Evolutionary conservation across 805 yeast genomes (phyloP).

Genomic region (Metschnikowia kunwiensis): DNA sequence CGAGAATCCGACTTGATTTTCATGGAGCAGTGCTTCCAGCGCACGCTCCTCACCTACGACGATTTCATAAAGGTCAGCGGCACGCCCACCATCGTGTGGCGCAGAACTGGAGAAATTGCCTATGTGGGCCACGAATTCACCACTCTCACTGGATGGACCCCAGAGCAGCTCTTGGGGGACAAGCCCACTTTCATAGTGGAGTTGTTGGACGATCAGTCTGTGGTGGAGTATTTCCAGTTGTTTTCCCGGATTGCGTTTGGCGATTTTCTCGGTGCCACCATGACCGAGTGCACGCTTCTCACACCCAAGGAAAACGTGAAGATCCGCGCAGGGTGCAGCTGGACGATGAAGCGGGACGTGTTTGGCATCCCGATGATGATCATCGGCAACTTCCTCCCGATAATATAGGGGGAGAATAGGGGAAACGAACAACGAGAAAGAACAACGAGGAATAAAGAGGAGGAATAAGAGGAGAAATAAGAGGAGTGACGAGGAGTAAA

Average conservation of each 20-base stretch:
- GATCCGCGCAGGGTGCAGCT: constrained; percentile 76
- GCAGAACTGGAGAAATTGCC: constrained; percentile 92
- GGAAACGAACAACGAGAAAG: neutral
- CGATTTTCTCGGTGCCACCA: constrained; percentile 81
- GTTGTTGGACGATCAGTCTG: constrained; percentile 82
- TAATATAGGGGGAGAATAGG: constrained; percentile 33
- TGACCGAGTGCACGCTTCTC: constrained; percentile 78
- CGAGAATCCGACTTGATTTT: constrained; percentile 90
- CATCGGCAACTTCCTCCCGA: constrained; percentile 88
- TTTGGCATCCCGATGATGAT: constrained; percentile 98
- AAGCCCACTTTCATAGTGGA: constrained; percentile 75
- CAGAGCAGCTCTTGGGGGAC: constrained; percentile 57
- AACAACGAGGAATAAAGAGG: neutral
- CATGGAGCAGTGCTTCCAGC: constrained; percentile 94
- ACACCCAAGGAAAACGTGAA: constrained; percentile 53
- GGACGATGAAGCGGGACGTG: constrained; percentile 93
- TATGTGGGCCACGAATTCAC: constrained; percentile 95
- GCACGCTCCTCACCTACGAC: constrained; percentile 86
- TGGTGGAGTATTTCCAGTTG: constrained; percentile 81
- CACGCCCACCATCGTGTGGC: constrained; percentile 93
- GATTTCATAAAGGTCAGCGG: constrained; percentile 81
- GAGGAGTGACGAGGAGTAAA: too few species aligned
- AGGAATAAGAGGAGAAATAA: neutral
- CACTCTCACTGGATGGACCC: constrained; percentile 85
- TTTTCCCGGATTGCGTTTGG: constrained; percentile 86